Evolutionary conservation across 2,329 filamentous ascomycete genomes (phyloP).

Genomic region (Paecilomyces dactylethromorphus): DNA sequence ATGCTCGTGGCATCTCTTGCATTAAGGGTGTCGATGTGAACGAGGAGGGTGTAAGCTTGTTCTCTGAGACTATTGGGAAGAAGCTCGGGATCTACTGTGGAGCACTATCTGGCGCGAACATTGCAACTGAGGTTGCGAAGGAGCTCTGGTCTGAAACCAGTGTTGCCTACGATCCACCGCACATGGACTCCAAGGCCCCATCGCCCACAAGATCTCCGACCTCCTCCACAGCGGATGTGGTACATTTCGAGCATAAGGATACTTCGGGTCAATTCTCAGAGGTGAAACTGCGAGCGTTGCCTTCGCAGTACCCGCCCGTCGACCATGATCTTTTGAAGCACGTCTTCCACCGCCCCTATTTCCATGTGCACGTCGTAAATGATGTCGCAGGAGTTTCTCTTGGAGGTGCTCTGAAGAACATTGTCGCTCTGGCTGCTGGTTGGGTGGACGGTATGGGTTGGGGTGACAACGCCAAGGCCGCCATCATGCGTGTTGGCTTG

Average conservation of each 20-base stretch:
- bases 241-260: slow-evolving; percentile 59
- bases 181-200: slow-evolving; percentile 74
- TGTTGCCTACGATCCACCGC: slow-evolving; percentile 88
- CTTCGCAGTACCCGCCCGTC: slow-evolving; percentile 75
- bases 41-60: slow-evolving; percentile 76
- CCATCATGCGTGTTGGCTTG: slow-evolving; percentile 91
- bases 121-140: slow-evolving; percentile 86
- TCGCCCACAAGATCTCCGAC: slow-evolving; percentile 52
- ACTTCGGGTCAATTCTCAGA: slow-evolving; percentile 61
- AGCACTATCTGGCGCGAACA: slow-evolving; percentile 91
- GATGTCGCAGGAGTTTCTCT: slow-evolving; percentile 97
- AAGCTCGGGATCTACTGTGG: slow-evolving; percentile 93
- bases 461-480: slow-evolving; percentile 99
- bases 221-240: slow-evolving; percentile 44
- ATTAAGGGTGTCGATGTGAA: slow-evolving; percentile 97
- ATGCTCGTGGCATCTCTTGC: slow-evolving; percentile 87
- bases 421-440: slow-evolving; percentile 87
- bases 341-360: slow-evolving; percentile 93
- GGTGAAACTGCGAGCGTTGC: slow-evolving; percentile 67
- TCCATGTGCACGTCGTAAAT: slow-evolving; percentile 87
- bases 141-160: slow-evolving; percentile 98
- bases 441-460: slow-evolving; percentile 94
- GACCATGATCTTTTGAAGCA: slow-evolving; percentile 76
- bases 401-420: slow-evolving; percentile 91
- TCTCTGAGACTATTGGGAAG: slow-evolving; percentile 90